Evolutionary conservation across 2,329 filamentous ascomycete species (phyloP).

Genomic region (Penicillium aurantiogriseum): DNA sequence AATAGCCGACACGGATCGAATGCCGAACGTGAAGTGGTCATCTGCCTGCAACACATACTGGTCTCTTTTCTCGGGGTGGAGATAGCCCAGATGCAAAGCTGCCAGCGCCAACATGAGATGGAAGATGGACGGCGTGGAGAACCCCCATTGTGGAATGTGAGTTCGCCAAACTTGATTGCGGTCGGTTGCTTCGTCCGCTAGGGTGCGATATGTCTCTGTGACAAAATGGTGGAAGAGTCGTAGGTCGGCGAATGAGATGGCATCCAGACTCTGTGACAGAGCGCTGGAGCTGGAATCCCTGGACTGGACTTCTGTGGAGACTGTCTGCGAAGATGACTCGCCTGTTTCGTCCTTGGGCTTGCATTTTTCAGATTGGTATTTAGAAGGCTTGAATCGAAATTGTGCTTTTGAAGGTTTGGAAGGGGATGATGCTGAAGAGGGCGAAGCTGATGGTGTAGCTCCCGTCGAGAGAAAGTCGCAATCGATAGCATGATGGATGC

Average conservation of each 20-base stretch:
- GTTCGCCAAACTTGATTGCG: slow-evolving; percentile 30
- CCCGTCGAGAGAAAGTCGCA: slow-evolving; percentile 25
- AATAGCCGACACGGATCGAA: slow-evolving; percentile 32
- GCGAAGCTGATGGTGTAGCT: slow-evolving; percentile 7
- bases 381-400: slow-evolving; percentile 23
- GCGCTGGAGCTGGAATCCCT: neutral
- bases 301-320: neutral
- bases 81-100: slow-evolving; percentile 28
- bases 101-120: slow-evolving; percentile 35
- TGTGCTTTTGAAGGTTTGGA: neutral
- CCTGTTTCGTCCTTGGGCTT: slow-evolving; percentile 9
- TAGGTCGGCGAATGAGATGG: slow-evolving; percentile 31
- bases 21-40: slow-evolving; percentile 36
- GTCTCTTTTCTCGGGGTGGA: slow-evolving; percentile 18
- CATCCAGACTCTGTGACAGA: slow-evolving; percentile 9
- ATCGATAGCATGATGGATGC: slow-evolving; percentile 27
- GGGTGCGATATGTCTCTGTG: slow-evolving; percentile 27
- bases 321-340: slow-evolving; percentile 2
- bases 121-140: slow-evolving; percentile 32
- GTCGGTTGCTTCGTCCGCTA: slow-evolving; percentile 22
- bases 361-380: slow-evolving; percentile 13
- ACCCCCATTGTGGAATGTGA: slow-evolving; percentile 33
- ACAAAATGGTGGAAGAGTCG: slow-evolving; percentile 35
- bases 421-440: slow-evolving; percentile 2
- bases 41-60: slow-evolving; percentile 31